These are phyloP conservation scores for Gracilaria caudata DNA, from an alignment of 23 red algal species.

Conservation along the genomic window DNA sequence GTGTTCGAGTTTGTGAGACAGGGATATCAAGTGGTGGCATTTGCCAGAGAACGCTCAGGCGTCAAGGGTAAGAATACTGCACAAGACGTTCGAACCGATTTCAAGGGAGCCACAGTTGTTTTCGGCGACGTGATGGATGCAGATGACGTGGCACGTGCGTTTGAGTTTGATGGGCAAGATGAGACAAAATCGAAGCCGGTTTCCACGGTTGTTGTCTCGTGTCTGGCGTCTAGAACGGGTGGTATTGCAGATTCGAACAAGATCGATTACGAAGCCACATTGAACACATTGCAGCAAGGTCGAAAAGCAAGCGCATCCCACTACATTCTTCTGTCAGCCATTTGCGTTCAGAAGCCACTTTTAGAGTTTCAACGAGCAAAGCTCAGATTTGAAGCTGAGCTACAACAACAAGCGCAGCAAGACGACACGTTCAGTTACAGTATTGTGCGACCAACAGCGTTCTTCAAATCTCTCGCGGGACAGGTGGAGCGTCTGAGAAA, in stretches of 20 bases:
- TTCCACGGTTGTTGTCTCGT: constrained; percentile 73
- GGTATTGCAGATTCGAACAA: constrained; percentile 71
- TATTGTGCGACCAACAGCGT: constrained; percentile 80
- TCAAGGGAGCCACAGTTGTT: constrained; percentile 51
- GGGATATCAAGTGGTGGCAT: constrained; percentile 72
- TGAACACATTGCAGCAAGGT: constrained; percentile 42
- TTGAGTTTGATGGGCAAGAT: background rate
- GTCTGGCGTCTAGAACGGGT: constrained; percentile 71
- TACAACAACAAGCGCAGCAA: constrained; percentile 31
- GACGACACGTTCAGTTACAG: constrained; percentile 61
- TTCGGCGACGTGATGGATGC: constrained; percentile 62
- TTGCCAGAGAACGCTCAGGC: constrained; percentile 55
- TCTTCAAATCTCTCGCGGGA: constrained; percentile 85
- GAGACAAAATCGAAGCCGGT: background rate
- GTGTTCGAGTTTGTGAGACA: constrained; percentile 52
- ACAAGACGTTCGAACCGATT: constrained; percentile 1
- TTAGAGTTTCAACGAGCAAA: constrained; percentile 86
- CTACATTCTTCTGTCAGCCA: constrained; percentile 78
- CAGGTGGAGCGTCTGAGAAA: constrained; percentile 61
- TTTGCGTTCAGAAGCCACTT: constrained; percentile 83
- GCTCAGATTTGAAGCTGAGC: constrained; percentile 64
- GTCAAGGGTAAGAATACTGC: constrained; percentile 36
- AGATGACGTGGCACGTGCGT: constrained; percentile 40
- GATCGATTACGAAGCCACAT: constrained; percentile 73
- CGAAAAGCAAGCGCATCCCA: constrained; percentile 39